Percentiles rank a stretch among this genome's conserved stretches.
phyloP scores from a whole-genome alignment of 352 stramenopile species.

The Phytophthora pluvialis region DNA sequence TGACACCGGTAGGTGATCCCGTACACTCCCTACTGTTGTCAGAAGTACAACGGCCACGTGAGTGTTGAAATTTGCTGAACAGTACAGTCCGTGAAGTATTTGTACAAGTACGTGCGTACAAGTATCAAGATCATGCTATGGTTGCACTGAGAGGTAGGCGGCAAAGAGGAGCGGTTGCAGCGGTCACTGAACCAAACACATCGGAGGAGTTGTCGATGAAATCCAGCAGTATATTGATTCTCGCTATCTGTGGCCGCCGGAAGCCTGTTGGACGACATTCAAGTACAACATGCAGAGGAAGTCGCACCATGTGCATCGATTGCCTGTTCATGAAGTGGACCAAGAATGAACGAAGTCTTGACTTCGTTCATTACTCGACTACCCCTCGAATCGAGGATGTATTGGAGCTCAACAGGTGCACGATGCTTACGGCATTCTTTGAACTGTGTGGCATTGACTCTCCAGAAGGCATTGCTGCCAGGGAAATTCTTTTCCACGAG shows the following conservation, averaged over 20 bases:
- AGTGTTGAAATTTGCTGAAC: constrained; percentile 57
- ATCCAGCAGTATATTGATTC: constrained; percentile 5
- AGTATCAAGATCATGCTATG: constrained; percentile 40
- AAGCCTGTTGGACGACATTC: constrained; percentile 17
- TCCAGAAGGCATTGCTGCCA: background rate
- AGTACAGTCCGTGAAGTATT: constrained; percentile 52
- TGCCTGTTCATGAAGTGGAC: background rate
- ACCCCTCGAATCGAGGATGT: background rate
- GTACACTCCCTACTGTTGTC: constrained; percentile 61
- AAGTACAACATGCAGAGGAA: constrained; percentile 13
- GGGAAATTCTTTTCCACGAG: background rate
- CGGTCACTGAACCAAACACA: background rate
- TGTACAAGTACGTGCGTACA: constrained; percentile 68
- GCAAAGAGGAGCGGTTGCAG: too few species aligned
- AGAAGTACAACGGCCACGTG: constrained; percentile 54
- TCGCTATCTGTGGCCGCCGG: constrained; percentile 2
- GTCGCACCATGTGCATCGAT: background rate
- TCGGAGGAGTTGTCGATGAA: background rate
- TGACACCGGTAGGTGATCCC: constrained; percentile 52
- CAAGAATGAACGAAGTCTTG: too few species aligned
- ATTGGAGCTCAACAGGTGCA: background rate
- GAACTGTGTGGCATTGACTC: background rate
- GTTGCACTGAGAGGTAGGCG: too few species aligned
- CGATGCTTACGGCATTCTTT: background rate
- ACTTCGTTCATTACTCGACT: background rate